These are phyloP conservation scores for Beauveria scarabaeidicola DNA, from an alignment of 2,329 filamentous ascomycete genomes.

Conservation along the genomic window DNA sequence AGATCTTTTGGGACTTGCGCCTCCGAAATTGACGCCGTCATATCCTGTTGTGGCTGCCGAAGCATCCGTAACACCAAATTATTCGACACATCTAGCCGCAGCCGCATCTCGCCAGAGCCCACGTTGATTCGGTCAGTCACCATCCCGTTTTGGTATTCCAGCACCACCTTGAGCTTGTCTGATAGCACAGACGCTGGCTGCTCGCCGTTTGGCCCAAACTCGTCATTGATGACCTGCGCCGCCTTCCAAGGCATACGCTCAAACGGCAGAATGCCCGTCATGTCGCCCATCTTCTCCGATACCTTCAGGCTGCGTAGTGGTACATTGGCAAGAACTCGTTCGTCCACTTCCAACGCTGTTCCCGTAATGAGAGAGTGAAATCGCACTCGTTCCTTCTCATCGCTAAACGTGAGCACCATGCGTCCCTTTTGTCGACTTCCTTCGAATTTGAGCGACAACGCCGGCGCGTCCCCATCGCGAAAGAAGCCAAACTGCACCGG, in stretches of 20 bases:
- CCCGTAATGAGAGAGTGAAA: constrained; percentile 69
- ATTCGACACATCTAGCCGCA: constrained; percentile 56
- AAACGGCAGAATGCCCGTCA: constrained; percentile 40
- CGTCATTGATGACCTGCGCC: constrained; percentile 63
- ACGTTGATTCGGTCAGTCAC: constrained; percentile 80
- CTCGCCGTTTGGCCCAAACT: constrained; percentile 51
- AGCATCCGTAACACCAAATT: constrained; percentile 56
- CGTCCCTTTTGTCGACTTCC: constrained; percentile 57
- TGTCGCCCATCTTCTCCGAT: constrained; percentile 41
- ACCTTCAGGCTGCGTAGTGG: constrained; percentile 58
- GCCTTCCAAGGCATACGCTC: constrained; percentile 55
- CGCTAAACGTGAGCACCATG: constrained; percentile 69
- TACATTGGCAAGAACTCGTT: constrained; percentile 63
- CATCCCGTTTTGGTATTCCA: constrained; percentile 67
- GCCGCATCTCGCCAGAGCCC: constrained; percentile 61
- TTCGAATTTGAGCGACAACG: constrained; percentile 62
- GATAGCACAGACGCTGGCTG: constrained; percentile 63
- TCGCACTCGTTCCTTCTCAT: constrained; percentile 59
- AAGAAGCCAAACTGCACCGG: constrained; percentile 74
- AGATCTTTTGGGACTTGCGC: constrained; percentile 54
- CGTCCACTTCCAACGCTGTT: constrained; percentile 57
- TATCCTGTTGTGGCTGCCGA: constrained; percentile 66
- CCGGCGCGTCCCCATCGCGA: constrained; percentile 59
- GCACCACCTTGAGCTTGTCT: constrained; percentile 64
- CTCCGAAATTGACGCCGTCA: constrained; percentile 68